Conservation (phyloP, 2,329 filamentous ascomycete genomes). For the Monilinia fructicola region DNA sequence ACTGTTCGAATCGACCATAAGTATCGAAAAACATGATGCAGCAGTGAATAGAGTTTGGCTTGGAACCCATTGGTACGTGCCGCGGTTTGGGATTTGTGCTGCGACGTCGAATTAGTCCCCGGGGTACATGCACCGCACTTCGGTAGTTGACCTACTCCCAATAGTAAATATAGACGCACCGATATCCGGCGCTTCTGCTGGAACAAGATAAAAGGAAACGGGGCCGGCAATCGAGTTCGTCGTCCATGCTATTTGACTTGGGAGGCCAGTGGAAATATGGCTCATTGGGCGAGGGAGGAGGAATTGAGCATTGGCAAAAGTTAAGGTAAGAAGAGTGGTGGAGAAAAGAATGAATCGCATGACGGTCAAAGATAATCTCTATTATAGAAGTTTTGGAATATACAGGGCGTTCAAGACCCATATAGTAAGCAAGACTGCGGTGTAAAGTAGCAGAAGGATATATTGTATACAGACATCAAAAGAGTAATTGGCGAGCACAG, state of each 20-base stretch:
- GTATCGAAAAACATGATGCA: background rate
- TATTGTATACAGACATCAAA: background rate
- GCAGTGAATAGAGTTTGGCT: background rate
- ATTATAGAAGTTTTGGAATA: background rate
- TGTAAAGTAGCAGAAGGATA: background rate
- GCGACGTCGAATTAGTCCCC: background rate
- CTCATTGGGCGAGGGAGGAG: background rate
- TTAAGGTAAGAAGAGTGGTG: background rate
- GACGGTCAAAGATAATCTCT: background rate
- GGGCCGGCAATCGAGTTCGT: background rate
- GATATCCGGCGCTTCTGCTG: background rate
- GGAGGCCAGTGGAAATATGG: background rate
- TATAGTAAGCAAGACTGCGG: no score
- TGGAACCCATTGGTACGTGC: slow-evolving; percentile 6
- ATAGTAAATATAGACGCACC: background rate
- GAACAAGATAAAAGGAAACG: slow-evolving; percentile 18
- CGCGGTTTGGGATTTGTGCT: slow-evolving; percentile 14
- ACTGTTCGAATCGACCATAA: slow-evolving; percentile 3
- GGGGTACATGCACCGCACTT: background rate
- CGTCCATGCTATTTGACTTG: background rate
- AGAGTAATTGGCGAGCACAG: background rate
- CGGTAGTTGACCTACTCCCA: background rate
- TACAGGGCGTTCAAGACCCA: background rate
- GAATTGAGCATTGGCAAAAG: background rate
- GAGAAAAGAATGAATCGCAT: background rate